Percentiles rank a stretch among this genome's conserved stretches.
These are phyloP conservation scores for Metrosideros polymorpha DNA, from an alignment of 441 rosid species.

Conservation along the genomic window DNA sequence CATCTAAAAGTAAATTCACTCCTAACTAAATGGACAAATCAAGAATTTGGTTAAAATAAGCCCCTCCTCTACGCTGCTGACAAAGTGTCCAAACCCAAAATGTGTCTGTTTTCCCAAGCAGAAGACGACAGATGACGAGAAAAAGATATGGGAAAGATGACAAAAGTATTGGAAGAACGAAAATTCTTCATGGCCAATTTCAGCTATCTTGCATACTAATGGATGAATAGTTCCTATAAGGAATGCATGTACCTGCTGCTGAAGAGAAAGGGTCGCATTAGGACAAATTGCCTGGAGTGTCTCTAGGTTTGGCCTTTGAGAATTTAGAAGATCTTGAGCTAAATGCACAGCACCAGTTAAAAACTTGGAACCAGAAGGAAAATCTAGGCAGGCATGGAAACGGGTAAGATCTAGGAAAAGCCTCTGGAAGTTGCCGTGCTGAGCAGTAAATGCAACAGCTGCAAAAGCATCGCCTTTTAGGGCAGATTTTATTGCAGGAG, in stretches of 20 bases:
- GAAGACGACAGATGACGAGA: not conserved
- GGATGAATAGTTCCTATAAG: not conserved
- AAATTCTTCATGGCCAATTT: not conserved
- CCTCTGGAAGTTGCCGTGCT: slow-evolving; percentile 77
- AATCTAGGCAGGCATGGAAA: slow-evolving; percentile 58
- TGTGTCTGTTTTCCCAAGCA: not conserved
- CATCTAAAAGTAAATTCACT: not conserved
- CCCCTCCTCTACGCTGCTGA: not conserved
- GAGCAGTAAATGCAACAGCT: slow-evolving; percentile 67
- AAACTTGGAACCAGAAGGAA: slow-evolving; percentile 68
- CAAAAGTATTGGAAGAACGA: not conserved
- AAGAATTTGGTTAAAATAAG: not conserved
- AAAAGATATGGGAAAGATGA: not conserved
- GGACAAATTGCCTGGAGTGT: slow-evolving; percentile 62
- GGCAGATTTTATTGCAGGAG: slow-evolving; percentile 48
- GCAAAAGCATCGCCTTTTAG: slow-evolving; percentile 62
- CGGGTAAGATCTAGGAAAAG: slow-evolving; percentile 72
- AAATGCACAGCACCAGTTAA: slow-evolving; percentile 46
- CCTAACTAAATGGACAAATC: not conserved
- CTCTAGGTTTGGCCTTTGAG: slow-evolving; percentile 47
- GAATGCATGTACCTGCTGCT: slow-evolving; percentile 69
- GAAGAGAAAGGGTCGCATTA: slow-evolving; percentile 52
- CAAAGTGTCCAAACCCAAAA: not conserved
- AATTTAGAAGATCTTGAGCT: slow-evolving; percentile 54
- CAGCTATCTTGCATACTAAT: not conserved